These are phyloP conservation scores for Cyclocybe cylindracea DNA, from an alignment of 768 basidiomycete species.

Conservation along the genomic window DNA sequence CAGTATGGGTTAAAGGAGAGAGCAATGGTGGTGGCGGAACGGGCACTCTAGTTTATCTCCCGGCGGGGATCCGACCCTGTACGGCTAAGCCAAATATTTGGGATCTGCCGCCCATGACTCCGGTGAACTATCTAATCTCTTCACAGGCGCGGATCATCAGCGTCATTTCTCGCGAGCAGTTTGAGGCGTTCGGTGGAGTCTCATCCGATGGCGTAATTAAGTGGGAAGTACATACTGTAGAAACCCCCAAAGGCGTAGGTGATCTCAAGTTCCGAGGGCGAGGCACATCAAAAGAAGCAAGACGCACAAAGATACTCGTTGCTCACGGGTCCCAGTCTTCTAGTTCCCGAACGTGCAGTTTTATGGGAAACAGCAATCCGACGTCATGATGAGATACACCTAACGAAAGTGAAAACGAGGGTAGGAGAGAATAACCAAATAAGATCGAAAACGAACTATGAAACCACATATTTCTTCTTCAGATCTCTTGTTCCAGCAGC, in stretches of 20 bases:
- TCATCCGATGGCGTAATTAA: too few relatives aligned
- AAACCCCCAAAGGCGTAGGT: too few relatives aligned
- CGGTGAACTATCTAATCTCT: too few relatives aligned
- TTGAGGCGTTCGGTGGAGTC: too few relatives aligned
- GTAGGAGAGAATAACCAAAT: conserved; percentile 1
- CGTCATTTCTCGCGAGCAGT: too few relatives aligned
- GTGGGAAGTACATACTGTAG: too few relatives aligned
- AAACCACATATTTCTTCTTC: conserved; percentile 44
- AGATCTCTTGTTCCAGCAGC: conserved; percentile 56
- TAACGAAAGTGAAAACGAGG: conserved; percentile 4
- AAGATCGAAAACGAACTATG: conserved; percentile 14
- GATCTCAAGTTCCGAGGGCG: too few relatives aligned
- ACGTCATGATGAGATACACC: background rate
- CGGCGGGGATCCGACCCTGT: conserved; percentile 18
- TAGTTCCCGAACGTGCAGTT: too few relatives aligned
- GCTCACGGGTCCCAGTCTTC: too few relatives aligned
- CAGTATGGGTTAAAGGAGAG: conserved; percentile 17
- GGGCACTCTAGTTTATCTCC: conserved; percentile 16
- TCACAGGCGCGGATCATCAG: too few relatives aligned
- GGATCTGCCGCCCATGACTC: conserved; percentile 2
- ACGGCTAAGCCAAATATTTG: conserved; percentile 7
- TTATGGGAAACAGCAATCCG: background rate
- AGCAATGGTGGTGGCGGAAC: conserved; percentile 10
- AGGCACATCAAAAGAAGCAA: too few relatives aligned
- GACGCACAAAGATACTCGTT: too few relatives aligned